phyloP scores from a whole-genome alignment of 768 basidiomycete species.

The Suillus decipiens region DNA sequence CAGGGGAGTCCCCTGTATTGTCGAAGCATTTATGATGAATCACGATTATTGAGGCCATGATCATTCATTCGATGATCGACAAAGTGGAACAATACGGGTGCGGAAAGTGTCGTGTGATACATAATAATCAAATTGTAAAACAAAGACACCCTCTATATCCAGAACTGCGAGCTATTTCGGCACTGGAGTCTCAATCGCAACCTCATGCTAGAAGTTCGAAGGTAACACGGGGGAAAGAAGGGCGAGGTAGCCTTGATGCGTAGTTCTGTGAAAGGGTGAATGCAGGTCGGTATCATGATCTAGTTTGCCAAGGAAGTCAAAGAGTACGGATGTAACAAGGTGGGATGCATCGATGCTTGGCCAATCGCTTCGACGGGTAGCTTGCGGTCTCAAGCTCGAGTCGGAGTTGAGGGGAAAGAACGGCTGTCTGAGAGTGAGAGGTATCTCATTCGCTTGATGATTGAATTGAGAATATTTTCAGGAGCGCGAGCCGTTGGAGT shows the following conservation, averaged over 20 bases:
- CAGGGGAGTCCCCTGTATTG: neutral
- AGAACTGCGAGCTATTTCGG: neutral
- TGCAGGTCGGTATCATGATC: neutral
- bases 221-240: neutral
- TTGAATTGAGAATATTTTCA: conserved; percentile 1
- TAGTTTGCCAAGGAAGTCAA: neutral
- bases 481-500: neutral
- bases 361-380: neutral
- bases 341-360: neutral
- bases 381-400: neutral
- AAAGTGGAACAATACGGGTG: neutral
- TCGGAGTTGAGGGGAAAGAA: conserved; percentile 4
- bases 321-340: neutral
- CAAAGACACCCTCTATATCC: neutral
- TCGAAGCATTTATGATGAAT: neutral
- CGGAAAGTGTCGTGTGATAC: neutral
- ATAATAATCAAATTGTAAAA: neutral
- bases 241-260: neutral
- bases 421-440: neutral
- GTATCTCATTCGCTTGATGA: conserved; percentile 5
- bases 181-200: neutral
- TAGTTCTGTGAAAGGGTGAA: neutral
- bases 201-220: neutral
- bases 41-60: neutral
- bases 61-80: neutral